A percentile compares a stretch with the other conserved stretches of the same genome.
These are phyloP conservation scores for Paulownia fortunei DNA, from an alignment of 257 asterid genomes.

Conservation along the genomic window DNA sequence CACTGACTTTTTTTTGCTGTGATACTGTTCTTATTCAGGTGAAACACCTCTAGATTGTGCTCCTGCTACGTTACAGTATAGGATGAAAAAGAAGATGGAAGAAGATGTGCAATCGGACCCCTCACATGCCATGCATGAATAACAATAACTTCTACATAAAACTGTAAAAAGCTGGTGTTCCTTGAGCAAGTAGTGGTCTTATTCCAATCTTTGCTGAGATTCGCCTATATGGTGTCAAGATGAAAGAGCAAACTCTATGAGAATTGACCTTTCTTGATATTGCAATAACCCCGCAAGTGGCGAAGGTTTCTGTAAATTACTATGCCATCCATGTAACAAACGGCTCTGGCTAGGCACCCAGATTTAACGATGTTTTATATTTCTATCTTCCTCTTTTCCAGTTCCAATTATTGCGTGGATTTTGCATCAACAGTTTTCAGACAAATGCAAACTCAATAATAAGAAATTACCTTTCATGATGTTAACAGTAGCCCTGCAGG, in stretches of 20 bases:
- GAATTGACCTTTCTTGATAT: conserved; percentile 28
- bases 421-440: conserved; percentile 4
- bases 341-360: conserved; percentile 20
- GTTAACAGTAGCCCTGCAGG: not conserved
- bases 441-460: conserved; percentile 10
- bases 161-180: conserved; percentile 27
- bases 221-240: conserved; percentile 28
- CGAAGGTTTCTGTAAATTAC: conserved; percentile 40
- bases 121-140: conserved; percentile 24
- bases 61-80: conserved; percentile 93
- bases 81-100: conserved; percentile 84
- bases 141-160: conserved; percentile 5
- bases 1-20: conserved; percentile 19
- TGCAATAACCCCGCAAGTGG: conserved; percentile 24
- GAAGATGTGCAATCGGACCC: conserved; percentile 42
- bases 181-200: conserved; percentile 30
- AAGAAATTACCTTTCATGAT: not conserved
- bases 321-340: conserved; percentile 30
- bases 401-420: conserved; percentile 4
- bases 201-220: conserved; percentile 27
- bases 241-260: conserved; percentile 30
- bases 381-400: conserved; percentile 11
- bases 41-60: conserved; percentile 98
- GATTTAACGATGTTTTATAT: conserved; percentile 23
- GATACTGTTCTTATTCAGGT: conserved; percentile 52